phyloP scores from a whole-genome alignment of 176 grass and related monocot species.

The Paspalum vaginatum region DNA sequence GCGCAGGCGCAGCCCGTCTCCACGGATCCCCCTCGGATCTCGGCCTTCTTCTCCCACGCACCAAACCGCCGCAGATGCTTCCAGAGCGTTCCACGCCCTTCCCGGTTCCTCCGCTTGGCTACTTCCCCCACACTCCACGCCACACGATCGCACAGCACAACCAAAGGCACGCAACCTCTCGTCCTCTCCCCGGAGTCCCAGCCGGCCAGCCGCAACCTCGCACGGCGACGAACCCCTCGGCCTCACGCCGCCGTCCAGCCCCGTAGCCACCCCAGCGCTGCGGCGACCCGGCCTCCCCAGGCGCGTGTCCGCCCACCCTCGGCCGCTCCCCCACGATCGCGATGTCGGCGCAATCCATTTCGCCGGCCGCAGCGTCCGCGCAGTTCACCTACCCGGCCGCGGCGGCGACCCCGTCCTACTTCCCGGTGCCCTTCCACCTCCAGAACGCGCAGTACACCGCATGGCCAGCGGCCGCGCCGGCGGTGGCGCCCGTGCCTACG shows the following conservation, averaged over 20 bases:
- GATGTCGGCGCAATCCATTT: slow-evolving; percentile 60
- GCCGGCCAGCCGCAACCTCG: not conserved
- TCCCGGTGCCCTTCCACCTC: slow-evolving; percentile 75
- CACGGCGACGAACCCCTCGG: not conserved
- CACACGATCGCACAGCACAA: not conserved
- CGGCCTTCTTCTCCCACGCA: not conserved
- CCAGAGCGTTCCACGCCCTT: slow-evolving; percentile 28
- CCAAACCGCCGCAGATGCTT: slow-evolving; percentile 3
- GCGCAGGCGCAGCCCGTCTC: no score
- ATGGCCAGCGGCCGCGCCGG: not conserved
- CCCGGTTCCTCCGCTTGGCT: not conserved
- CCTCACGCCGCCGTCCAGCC: not conserved
- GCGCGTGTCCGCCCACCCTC: not conserved
- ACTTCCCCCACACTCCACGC: not conserved
- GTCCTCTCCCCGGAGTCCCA: not conserved
- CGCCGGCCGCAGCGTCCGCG: slow-evolving; percentile 31
- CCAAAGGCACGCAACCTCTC: no score
- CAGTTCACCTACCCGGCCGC: slow-evolving; percentile 46
- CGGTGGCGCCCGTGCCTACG: slow-evolving; percentile 13
- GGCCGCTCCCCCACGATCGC: not conserved
- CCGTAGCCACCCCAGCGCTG: not conserved
- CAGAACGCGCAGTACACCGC: slow-evolving; percentile 50
- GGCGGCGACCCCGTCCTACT: slow-evolving; percentile 43
- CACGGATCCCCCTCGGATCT: not conserved
- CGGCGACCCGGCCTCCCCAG: not conserved